phyloP scores from a whole-genome alignment of 1,284 basidiomycete genomes.

The Ustilago trichophora region DNA sequence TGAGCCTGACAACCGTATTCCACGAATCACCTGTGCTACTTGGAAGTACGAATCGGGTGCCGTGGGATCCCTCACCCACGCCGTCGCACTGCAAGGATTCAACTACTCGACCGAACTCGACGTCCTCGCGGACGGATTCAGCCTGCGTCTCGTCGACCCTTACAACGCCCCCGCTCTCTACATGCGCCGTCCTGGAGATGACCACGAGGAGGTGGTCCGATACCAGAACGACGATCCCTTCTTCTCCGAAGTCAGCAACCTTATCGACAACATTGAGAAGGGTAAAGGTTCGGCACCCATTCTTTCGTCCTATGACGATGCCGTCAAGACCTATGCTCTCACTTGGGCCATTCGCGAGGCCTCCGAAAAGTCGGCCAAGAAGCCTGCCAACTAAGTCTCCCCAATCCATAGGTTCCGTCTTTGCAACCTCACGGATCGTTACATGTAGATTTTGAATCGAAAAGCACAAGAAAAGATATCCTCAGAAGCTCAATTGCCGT shows the following conservation, averaged over 20 bases:
- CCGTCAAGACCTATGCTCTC: slow-evolving; percentile 64
- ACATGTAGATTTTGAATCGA: too few relatives aligned
- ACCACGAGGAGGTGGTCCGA: slow-evolving; percentile 65
- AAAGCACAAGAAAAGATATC: too few relatives aligned
- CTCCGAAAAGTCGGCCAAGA: slow-evolving; percentile 55
- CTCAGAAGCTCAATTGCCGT: too few relatives aligned
- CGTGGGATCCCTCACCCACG: slow-evolving; percentile 65
- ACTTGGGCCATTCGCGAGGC: slow-evolving; percentile 64
- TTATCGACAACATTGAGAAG: slow-evolving; percentile 64
- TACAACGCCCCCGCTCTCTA: slow-evolving; percentile 65
- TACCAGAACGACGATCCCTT: slow-evolving; percentile 66
- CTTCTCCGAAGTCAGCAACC: slow-evolving; percentile 65
- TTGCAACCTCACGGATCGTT: too few relatives aligned
- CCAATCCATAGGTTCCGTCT: too few relatives aligned
- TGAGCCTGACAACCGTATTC: slow-evolving; percentile 66
- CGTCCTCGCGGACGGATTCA: slow-evolving; percentile 63
- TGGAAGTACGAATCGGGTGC: slow-evolving; percentile 66
- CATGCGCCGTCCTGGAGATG: slow-evolving; percentile 64
- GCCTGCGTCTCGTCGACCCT: slow-evolving; percentile 63
- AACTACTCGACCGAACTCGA: slow-evolving; percentile 65
- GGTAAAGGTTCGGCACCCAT: slow-evolving; percentile 55
- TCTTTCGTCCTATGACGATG: slow-evolving; percentile 60
- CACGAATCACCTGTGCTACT: slow-evolving; percentile 63
- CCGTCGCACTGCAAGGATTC: slow-evolving; percentile 64
- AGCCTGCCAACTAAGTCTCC: slow-evolving; percentile 19